Base-by-base conservation (phyloP, 148 eudicot genomes). In the Salicornia ramosissima region DNA sequence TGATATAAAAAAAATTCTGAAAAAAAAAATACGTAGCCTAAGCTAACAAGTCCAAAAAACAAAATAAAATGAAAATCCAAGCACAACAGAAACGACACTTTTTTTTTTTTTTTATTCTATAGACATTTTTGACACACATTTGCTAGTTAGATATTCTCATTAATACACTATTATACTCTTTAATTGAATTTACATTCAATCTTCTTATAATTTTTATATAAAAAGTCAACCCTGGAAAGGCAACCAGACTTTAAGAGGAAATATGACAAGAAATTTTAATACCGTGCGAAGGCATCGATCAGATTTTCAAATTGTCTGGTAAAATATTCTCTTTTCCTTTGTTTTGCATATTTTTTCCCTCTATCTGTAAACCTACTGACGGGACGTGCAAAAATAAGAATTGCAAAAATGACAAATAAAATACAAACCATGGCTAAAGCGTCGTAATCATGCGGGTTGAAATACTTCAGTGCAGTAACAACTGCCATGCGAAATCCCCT, bases 401-500 rank as follows among this genome's bases (percentile, higher is more conserved):
- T 15, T 21, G 40, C 60, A 51, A 71, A 47, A 63, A 64, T 9
- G 31, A 30, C 28, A 39, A 60, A 11, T 67, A 61, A 68, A 50
- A 78, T 21, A 83, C 96, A 24, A 75, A 94, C 99, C 97, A 80
- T 82, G 58, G 99, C 97, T 78, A 94, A 94, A 61, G 92, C 96
- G 76, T 94, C 99, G 62, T 84, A 87, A 80, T 94, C 97, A 65
- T 82, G 77, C 36, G 92, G 97, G 77, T 87, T 88, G 51, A 88
- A 90, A 69, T 94, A 96, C 86, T 88, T 86, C 39, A 94, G 82
- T 73, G 97, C 82, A 19, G 99, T 87, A 67, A 94, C 89, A 75
- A 94, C 99, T 78, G 99, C 92, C 90, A 94, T 90, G 46, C 99
- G 86, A 67, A 94, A 94, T 71, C 97, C 99, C 80, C 96, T 79